Percentiles rank a stretch among this genome's conserved stretches.
Evolutionary conservation across 176 grass and related monocot genomes (phyloP).

Genomic region (Carex cristatella): DNA sequence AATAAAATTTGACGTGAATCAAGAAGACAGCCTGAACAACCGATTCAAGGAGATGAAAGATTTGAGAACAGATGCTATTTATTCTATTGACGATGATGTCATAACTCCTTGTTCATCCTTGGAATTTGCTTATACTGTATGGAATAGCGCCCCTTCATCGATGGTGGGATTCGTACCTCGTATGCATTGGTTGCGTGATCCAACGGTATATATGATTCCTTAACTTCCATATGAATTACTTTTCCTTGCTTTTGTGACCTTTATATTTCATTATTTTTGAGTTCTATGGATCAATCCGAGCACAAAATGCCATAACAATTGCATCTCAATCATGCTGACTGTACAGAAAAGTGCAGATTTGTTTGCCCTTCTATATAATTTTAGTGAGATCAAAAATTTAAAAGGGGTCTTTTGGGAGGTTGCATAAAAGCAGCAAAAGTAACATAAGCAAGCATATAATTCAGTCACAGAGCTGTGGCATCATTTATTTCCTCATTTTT

Average conservation of each 20-base stretch:
- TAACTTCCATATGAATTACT: neutral
- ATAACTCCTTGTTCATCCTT: slow-evolving; percentile 65
- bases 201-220: slow-evolving; percentile 6
- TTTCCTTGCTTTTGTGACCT: neutral
- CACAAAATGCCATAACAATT: neutral
- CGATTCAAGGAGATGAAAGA: slow-evolving; percentile 66
- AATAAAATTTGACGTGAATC: slow-evolving; percentile 49
- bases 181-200: slow-evolving; percentile 61
- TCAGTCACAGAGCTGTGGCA: neutral
- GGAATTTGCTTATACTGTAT: slow-evolving; percentile 61
- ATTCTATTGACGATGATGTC: slow-evolving; percentile 93
- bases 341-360: neutral
- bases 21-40: slow-evolving; percentile 73
- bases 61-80: slow-evolving; percentile 56
- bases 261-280: neutral
- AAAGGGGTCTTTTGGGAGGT: neutral
- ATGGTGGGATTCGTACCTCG: slow-evolving; percentile 91
- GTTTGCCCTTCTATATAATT: neutral
- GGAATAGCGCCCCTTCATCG: slow-evolving; percentile 50
- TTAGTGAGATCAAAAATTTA: neutral
- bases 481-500: neutral
- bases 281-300: neutral
- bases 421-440: neutral
- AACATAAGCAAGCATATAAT: neutral
- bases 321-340: neutral